Percentiles rank a stretch among this genome's conserved stretches.
These are phyloP conservation scores for Laburnicola sp. DNA, from an alignment of 2,329 filamentous ascomycete species.

Conservation along the genomic window DNA sequence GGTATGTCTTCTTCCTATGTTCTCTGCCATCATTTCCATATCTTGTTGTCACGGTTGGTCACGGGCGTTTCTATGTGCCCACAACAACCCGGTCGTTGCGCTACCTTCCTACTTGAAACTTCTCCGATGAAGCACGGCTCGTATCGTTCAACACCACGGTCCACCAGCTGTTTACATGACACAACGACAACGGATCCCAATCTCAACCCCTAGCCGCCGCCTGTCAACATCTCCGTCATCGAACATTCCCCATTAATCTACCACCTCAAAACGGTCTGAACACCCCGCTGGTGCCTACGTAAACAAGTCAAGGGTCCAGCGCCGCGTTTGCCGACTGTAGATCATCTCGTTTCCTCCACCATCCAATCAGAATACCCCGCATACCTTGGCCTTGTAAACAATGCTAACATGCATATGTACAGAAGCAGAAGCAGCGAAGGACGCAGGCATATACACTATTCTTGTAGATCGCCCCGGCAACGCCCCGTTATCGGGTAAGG, in stretches of 20 bases:
- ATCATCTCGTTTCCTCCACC: background rate
- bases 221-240: too few relatives aligned
- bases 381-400: conserved; percentile 1
- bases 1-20: conserved; percentile 38
- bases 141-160: conserved; percentile 10
- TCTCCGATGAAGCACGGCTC: conserved; percentile 14
- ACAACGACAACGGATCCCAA: conserved; percentile 11
- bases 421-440: conserved; percentile 52
- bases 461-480: conserved; percentile 69
- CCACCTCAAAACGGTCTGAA: background rate
- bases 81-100: conserved; percentile 2
- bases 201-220: background rate
- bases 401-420: conserved; percentile 21
- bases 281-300: background rate
- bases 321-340: conserved; percentile 2
- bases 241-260: too few relatives aligned
- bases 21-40: background rate
- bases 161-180: conserved; percentile 20
- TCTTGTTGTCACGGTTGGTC: background rate
- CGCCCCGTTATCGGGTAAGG: conserved; percentile 54
- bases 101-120: conserved; percentile 21
- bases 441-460: conserved; percentile 48
- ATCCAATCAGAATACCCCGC: conserved; percentile 7
- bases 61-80: background rate
- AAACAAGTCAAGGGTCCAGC: background rate